Base-by-base conservation (phyloP, 257 asterid genomes). In the Eustoma russellianum region DNA sequence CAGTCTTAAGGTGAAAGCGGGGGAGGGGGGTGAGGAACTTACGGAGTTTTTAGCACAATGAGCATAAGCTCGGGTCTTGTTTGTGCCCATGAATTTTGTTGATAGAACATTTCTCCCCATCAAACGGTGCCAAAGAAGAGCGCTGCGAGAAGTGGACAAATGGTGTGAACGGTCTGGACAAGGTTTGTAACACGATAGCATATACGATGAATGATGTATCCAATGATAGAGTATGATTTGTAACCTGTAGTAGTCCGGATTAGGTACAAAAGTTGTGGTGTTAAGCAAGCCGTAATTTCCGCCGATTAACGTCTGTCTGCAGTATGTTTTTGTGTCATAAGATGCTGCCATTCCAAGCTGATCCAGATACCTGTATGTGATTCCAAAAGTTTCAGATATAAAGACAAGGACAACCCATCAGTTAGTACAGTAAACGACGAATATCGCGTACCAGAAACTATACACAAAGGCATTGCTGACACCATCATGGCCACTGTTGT, bases 211-310 rank as follows among this genome's bases (percentile, higher is more conserved):
- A 24, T 24, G 3, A 40, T 38, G 48, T 10, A 55, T 17, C 60
- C 58, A 53, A 24, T 0, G 30, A 2, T 24, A 24, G 30, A 24
- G 5, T 38, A 38, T 9, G 43, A 38, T 11, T 38, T 38, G 43
- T 38, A 38, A 84, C 96, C 96, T 82, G 72, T 88, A 88, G 80
- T 85, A 85, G 66, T 85, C 97, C 19, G 95, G 94, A 79, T 85
- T 86, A 5, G 97, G 95, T 24, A 41, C 52, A 68, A 80, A 88
- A 28, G 83, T 77, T 47, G 85, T 81, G 14, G 82, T 81, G 59
- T 83, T 77, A 46, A 85, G 89, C 34, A 89, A 76, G 53, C 97
- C 97, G 33, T 89, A 89, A 78, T 89, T 79, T 55, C 97, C 95
- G 4, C 97, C 97, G 16, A 83, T 77, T 51, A 89, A 51, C 0